Evolutionary conservation across 768 basidiomycete species (phyloP).

Genomic region (Porphyrellus cyaneotinctus): DNA sequence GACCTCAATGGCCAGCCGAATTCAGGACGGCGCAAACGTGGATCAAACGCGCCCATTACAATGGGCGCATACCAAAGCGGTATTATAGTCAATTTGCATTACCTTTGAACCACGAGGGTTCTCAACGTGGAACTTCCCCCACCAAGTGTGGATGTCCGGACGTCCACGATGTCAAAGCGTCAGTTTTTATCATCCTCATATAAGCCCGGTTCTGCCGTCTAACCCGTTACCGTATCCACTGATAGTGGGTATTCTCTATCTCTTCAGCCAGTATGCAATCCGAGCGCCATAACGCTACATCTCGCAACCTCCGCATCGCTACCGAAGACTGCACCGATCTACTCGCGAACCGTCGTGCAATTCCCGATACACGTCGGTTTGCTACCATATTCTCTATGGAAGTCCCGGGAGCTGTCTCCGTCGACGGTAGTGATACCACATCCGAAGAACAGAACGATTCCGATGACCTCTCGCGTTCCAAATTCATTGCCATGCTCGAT

Average conservation of each 20-base stretch:
- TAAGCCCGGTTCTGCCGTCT: slow-evolving; percentile 9
- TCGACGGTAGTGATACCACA: slow-evolving; percentile 6
- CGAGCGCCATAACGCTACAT: neutral
- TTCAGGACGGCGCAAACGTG: neutral
- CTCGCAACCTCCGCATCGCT: slow-evolving; percentile 6
- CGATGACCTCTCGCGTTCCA: slow-evolving; percentile 10
- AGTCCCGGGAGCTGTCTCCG: neutral
- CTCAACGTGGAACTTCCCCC: slow-evolving; percentile 15
- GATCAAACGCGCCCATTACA: neutral
- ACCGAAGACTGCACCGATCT: neutral
- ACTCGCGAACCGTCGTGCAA: neutral
- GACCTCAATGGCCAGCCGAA: too few species aligned
- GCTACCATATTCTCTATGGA: slow-evolving; percentile 20
- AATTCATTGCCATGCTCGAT: slow-evolving; percentile 4
- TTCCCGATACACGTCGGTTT: slow-evolving; percentile 27
- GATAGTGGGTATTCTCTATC: neutral
- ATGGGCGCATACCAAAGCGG: neutral
- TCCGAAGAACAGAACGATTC: slow-evolving; percentile 12
- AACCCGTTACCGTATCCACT: neutral
- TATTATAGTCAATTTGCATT: slow-evolving; percentile 9
- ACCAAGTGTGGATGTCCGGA: slow-evolving; percentile 17
- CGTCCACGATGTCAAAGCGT: slow-evolving; percentile 26
- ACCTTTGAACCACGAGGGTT: slow-evolving; percentile 13
- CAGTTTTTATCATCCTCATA: slow-evolving; percentile 11
- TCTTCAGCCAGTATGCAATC: slow-evolving; percentile 9